Percentiles rank a stretch among this genome's conserved stretches.
Evolutionary conservation across 305 asterid genomes (phyloP).

Genomic region (Ajuga reptans): DNA sequence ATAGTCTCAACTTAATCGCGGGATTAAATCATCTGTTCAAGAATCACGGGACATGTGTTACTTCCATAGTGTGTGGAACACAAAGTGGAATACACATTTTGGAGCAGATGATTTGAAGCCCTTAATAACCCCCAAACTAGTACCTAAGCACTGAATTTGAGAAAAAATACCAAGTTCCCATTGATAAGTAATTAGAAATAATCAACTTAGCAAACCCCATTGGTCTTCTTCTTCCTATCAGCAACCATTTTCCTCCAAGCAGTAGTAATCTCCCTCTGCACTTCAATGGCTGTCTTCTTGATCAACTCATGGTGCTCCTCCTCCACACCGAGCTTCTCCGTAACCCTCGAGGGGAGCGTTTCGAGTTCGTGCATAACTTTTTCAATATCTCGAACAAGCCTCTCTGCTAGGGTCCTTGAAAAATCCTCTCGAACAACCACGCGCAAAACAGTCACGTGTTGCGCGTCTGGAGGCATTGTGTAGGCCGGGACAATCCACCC

Average conservation of each 20-base stretch:
- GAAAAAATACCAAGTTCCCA: background rate
- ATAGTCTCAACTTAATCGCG: too few relatives aligned
- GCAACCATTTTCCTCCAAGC: conserved; percentile 44
- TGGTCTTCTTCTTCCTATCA: conserved; percentile 34
- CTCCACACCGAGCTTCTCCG: conserved; percentile 16
- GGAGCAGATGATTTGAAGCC: too few relatives aligned
- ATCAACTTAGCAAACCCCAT: conserved; percentile 24
- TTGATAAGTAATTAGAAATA: background rate
- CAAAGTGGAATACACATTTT: too few relatives aligned
- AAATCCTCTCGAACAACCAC: conserved; percentile 50
- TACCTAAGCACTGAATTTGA: background rate
- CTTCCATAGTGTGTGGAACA: too few relatives aligned
- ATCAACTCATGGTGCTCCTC: conserved; percentile 3
- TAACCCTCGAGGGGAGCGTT: conserved; percentile 22
- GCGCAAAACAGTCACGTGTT: conserved; percentile 39
- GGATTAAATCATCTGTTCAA: too few relatives aligned
- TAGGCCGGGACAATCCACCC: conserved; percentile 60
- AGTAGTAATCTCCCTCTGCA: conserved; percentile 40
- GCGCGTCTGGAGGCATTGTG: conserved; percentile 41
- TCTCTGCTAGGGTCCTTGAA: conserved; percentile 42
- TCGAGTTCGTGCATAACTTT: conserved; percentile 43
- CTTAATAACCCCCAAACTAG: background rate
- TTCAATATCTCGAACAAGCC: conserved; percentile 34
- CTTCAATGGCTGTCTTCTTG: conserved; percentile 33
- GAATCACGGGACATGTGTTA: too few relatives aligned